Conservation (phyloP, 1,284 basidiomycete genomes). For the Lentinula novae-zelandiae region DNA sequence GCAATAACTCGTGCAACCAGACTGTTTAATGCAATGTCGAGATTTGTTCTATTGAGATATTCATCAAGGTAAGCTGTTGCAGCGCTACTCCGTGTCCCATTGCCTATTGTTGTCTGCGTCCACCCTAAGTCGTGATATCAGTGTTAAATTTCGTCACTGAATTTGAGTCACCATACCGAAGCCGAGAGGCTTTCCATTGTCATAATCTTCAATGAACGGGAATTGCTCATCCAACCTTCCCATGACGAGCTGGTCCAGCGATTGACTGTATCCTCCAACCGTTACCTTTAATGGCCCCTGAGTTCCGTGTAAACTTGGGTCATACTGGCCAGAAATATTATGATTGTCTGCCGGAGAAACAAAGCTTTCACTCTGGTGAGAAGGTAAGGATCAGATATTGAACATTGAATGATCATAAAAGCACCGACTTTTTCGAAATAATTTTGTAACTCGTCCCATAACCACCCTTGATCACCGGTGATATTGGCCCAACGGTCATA, state of each 20-base stretch:
- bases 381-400: neutral
- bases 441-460: slow-evolving; percentile 32
- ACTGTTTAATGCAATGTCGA: slow-evolving; percentile 29
- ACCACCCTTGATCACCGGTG: slow-evolving; percentile 37
- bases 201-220: slow-evolving; percentile 30
- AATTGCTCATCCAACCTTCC: slow-evolving; percentile 16
- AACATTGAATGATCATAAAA: no score
- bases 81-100: neutral
- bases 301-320: slow-evolving; percentile 19
- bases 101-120: neutral
- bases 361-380: slow-evolving; percentile 18
- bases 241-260: neutral
- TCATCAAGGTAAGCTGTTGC: slow-evolving; percentile 6
- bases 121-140: neutral
- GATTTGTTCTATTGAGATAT: slow-evolving; percentile 31
- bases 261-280: slow-evolving; percentile 16
- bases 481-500: slow-evolving; percentile 33
- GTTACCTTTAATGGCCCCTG: slow-evolving; percentile 15
- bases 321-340: slow-evolving; percentile 17
- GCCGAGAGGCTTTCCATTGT: slow-evolving; percentile 29
- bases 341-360: slow-evolving; percentile 16
- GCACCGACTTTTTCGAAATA: slow-evolving; percentile 30
- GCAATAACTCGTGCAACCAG: slow-evolving; percentile 5
- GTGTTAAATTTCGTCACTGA: neutral
- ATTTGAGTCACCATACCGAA: slow-evolving; percentile 20